Conservation (phyloP, 2,329 filamentous ascomycete genomes). For the Neofusicoccum laricinum region DNA sequence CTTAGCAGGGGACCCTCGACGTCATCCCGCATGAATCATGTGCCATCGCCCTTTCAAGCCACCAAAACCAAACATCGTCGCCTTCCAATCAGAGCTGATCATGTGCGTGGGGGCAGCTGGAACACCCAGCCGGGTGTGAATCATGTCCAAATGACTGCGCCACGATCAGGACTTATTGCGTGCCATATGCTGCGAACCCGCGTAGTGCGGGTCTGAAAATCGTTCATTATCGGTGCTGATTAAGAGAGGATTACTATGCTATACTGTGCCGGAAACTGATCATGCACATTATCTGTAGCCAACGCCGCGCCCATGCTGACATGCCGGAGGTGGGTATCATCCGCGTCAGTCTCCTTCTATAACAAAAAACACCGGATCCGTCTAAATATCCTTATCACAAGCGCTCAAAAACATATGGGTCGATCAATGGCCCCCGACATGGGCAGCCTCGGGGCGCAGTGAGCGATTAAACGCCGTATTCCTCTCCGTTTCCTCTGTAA, state of each 20-base stretch:
- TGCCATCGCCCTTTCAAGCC: background rate
- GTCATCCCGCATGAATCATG: slow-evolving; percentile 13
- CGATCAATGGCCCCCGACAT: background rate
- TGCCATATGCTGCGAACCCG: too few species aligned
- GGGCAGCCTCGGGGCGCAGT: slow-evolving; percentile 12
- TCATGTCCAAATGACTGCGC: background rate
- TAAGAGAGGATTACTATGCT: background rate
- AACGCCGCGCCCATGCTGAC: slow-evolving; percentile 14
- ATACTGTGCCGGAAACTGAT: background rate
- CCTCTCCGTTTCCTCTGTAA: slow-evolving; percentile 36
- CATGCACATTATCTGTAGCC: background rate
- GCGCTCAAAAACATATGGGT: background rate
- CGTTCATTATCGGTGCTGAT: background rate
- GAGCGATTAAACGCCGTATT: slow-evolving; percentile 30
- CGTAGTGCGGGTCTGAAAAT: too few species aligned
- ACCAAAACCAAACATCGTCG: background rate
- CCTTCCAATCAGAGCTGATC: background rate
- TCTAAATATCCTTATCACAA: background rate
- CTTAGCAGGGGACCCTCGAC: slow-evolving; percentile 3
- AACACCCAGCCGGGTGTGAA: background rate
- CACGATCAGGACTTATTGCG: too few species aligned
- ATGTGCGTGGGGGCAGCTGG: background rate
- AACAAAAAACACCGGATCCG: background rate
- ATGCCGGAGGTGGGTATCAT: slow-evolving; percentile 17
- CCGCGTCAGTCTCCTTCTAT: slow-evolving; percentile 17